Base-by-base conservation (phyloP, 768 basidiomycete genomes). In the Lactifluus rugatus region DNA sequence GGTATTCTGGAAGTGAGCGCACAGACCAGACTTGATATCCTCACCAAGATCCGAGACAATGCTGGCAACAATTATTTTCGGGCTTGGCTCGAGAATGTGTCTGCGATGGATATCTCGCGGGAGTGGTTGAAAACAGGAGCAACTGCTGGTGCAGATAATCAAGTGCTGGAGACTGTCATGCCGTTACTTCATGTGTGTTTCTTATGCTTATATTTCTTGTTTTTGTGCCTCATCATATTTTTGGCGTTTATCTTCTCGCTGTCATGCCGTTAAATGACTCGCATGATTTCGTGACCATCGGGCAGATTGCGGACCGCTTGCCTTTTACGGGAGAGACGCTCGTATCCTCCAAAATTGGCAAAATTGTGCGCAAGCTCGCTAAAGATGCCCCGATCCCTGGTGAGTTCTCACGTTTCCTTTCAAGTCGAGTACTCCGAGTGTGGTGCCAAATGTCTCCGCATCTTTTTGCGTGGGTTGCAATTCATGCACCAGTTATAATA, bases 61-160 rank as follows among this genome's bases (percentile, higher is more conserved):
- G 90, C 90, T 28, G 86, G 83, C 42, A 89, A 90, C 67, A 87
- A 89, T 65, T 93, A 92, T 67, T 91, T 87, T 69, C 82, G 87
- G 44, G 89, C 88, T 5, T 92, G 89, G 89, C 79, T 82, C 16
- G 89, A 89, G 69, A 89, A 87, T 68, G n/a, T 67, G 45, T 69
- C 71, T 39, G 90, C 88, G 17, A 83, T 92, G 74, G 87, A 87
- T 59, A 77, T 91, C 36, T 81, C 87, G 44, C 79, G 87, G 49
- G 87, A 88, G 64, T 93, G 90, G 90, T 72, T 93, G 58, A 88
- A 84, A 72, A 76, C 84, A 1, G 86, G 80, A 23, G 79, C 81
- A 57, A 75, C 77, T 28, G 79, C 76, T 48, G 81, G 81, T 60
- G 74, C 68, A 56, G 82, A 84, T 56, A 73, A 68, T 55, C 72